These are phyloP conservation scores for Cornus controversa DNA, from an alignment of 148 eudicot genomes.

Conservation along the genomic window DNA sequence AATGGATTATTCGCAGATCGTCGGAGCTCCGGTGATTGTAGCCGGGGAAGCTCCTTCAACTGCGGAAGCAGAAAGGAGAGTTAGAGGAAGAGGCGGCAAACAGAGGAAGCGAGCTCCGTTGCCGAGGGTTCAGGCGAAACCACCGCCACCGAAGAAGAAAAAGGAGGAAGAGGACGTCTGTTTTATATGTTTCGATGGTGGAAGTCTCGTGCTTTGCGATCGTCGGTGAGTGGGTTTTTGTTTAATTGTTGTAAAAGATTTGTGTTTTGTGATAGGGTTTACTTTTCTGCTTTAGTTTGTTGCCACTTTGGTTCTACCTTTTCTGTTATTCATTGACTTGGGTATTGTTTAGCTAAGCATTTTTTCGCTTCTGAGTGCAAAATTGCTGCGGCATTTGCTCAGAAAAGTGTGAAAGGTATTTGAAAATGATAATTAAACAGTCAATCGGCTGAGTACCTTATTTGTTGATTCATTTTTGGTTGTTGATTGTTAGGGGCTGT, in stretches of 20 bases:
- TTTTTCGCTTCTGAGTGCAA: not conserved
- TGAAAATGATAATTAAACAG: not conserved
- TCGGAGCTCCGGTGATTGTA: constrained; percentile 16
- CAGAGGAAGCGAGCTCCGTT: constrained; percentile 65
- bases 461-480: not conserved
- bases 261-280: too few relatives aligned
- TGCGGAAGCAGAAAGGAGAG: not conserved
- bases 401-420: not conserved
- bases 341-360: not conserved
- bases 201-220: constrained; percentile 57
- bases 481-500: constrained; percentile 24
- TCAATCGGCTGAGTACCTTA: not conserved
- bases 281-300: not conserved
- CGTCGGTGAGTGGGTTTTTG: constrained; percentile 41
- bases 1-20: constrained; percentile 21
- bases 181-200: constrained; percentile 39
- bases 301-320: not conserved
- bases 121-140: constrained; percentile 34
- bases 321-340: not conserved
- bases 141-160: constrained; percentile 24
- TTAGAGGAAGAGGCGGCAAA: constrained; percentile 16
- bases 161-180: constrained; percentile 36
- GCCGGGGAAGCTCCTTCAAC: not conserved
- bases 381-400: not conserved
- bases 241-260: constrained; percentile 12